Base-by-base conservation (phyloP, 2,329 filamentous ascomycete genomes). In the Verticillium nubilum region DNA sequence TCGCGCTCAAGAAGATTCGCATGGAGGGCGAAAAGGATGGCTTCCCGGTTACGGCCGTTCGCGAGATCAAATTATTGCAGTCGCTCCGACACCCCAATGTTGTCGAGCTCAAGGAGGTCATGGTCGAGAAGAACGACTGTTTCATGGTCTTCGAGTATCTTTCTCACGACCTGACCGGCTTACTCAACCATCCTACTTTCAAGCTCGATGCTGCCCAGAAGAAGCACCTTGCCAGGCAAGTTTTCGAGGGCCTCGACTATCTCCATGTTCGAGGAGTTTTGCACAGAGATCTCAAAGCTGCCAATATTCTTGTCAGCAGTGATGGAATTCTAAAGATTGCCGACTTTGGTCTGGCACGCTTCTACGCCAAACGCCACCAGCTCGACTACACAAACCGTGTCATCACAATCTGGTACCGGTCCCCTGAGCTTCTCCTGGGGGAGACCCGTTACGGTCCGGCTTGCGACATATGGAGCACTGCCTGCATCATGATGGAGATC, bases 71-170 rank as follows among this genome's bases (percentile, higher is more conserved):
- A 72, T 79, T 97, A 26, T 80, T 97, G n/a, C 92, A 96, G 70
- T 93, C 90, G 3, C 80, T 96, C 25, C 87, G 88, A 63, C 91
- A 96, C 68, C 77, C 81, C 61, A 96, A 96, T 68, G 87, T 97
- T 56, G 91, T 97, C 60, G 86, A 87, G 47, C 78, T 97, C 19
- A 86, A 90, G 65, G 92, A 97, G 75, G 91, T 96, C 65, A 99
- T 99, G 95, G 95, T 99, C 2, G 95, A 99, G 76, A 91, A 89
- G 70, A 98, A 98, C 66, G 93, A 98, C 74, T 99, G 95, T 73
- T 99, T 96, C 75, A 99, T 99, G 95, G 95, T 99, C 3, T 99
- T 99, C 65, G 95, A 99, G 73, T 99, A 99, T 70, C 82, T 98
- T 31, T 94, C 95, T 1, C 95, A 99, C 72, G 95, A 99, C 72